phyloP scores from a whole-genome alignment of 495 filamentous ascomycete genomes.

The Aspergillus haitiensis region DNA sequence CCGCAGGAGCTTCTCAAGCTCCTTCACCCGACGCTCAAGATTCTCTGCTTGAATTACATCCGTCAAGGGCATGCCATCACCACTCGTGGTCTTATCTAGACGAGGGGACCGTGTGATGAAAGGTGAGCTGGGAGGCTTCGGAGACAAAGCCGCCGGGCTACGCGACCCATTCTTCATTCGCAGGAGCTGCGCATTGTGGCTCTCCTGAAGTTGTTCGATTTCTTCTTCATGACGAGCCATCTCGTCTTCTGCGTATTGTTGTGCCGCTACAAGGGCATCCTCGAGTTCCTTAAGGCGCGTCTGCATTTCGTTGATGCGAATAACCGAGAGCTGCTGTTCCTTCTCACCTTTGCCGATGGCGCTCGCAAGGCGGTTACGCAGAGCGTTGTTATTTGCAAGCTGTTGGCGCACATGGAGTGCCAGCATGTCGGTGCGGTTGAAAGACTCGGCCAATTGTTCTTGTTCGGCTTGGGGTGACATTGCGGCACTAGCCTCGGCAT shows the following conservation, averaged over 20 bases:
- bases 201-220: conserved; percentile 69
- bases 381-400: conserved; percentile 68
- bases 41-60: conserved; percentile 68
- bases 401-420: conserved; percentile 74
- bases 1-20: conserved; percentile 77
- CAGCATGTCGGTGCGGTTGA: conserved; percentile 74
- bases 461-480: conserved; percentile 65
- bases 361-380: conserved; percentile 78
- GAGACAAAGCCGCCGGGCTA: conserved; percentile 44
- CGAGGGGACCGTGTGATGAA: conserved; percentile 58
- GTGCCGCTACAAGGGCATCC: conserved; percentile 78
- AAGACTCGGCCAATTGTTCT: conserved; percentile 65
- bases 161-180: conserved; percentile 63
- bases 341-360: conserved; percentile 84
- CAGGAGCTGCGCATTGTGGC: conserved; percentile 72
- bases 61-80: conserved; percentile 54
- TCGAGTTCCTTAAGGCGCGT: conserved; percentile 74
- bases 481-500: conserved; percentile 62
- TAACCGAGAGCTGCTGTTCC: conserved; percentile 74
- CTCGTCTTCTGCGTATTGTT: conserved; percentile 82
- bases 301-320: conserved; percentile 81
- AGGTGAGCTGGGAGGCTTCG: conserved; percentile 60
- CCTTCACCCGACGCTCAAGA: conserved; percentile 71
- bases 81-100: conserved; percentile 58
- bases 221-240: conserved; percentile 85